These are phyloP conservation scores for Lichenothelia convexa DNA, from an alignment of 495 filamentous ascomycete species.

Conservation along the genomic window DNA sequence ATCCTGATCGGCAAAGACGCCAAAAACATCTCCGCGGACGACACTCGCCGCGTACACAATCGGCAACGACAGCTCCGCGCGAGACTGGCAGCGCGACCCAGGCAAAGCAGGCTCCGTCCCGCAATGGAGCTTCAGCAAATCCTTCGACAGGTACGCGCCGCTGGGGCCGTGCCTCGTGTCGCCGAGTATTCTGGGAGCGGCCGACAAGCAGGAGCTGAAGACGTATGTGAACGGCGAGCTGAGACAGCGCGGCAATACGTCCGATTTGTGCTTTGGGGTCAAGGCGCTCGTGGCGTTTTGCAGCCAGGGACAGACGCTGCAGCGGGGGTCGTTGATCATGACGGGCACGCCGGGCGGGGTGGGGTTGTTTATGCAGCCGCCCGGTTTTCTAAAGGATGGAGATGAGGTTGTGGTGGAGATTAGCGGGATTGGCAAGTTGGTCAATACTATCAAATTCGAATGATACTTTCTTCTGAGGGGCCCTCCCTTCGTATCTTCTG, in stretches of 20 bases:
- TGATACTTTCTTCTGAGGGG: no score
- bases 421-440: constrained; percentile 20
- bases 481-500: no score
- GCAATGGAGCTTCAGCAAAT: constrained; percentile 21
- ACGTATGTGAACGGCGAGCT: constrained; percentile 25
- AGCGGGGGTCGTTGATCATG: constrained; percentile 18
- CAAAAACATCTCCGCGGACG: constrained; percentile 24
- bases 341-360: constrained; percentile 21
- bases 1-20: constrained; percentile 27
- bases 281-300: constrained; percentile 16
- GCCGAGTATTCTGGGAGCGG: constrained; percentile 15
- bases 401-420: constrained; percentile 43
- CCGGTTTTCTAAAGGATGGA: constrained; percentile 36
- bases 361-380: constrained; percentile 31
- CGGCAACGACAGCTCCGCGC: constrained; percentile 32
- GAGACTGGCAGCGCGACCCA: constrained; percentile 29
- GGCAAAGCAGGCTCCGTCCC: constrained; percentile 19
- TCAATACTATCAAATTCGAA: no score
- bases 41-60: constrained; percentile 29
- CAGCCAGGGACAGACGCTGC: constrained; percentile 16
- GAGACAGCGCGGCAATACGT: constrained; percentile 20
- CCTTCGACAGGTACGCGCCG: constrained; percentile 22
- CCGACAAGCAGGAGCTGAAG: constrained; percentile 16
- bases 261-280: constrained; percentile 24
- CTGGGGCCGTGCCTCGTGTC: constrained; percentile 23